Base-by-base conservation (phyloP, 2,329 filamentous ascomycete genomes). In the Aplosporella prunicola region DNA sequence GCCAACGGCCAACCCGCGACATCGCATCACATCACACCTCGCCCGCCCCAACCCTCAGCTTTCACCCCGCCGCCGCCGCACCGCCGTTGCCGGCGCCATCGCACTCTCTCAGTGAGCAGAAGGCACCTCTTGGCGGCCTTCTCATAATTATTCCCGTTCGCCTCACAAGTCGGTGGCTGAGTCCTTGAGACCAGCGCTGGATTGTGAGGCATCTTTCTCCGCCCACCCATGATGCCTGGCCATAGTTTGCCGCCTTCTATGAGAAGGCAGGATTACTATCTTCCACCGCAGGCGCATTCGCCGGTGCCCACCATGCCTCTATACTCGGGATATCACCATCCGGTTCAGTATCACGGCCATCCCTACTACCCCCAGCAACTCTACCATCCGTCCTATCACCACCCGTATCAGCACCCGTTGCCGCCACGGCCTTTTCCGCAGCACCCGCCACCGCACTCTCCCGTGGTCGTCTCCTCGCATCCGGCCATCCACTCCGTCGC, bases 141-240 rank as follows among this genome's bases (percentile, higher is more conserved):
- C 10, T 20, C 29, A 25, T 31, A 26, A 25, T 34, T n/a, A 20
- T 16, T 15, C 41, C 44, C 45, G 53, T 58, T n/a, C 57, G 55
- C 57, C 57, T 57, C 56, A 51, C 56, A 53, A 37, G 50, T 56
- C 56, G 54, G 56, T 46, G 49, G 57, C 52, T 52, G 43, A 53
- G 51, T 58, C 53, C 46, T 45, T 48, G 18, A 40, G 49, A 46
- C 56, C 56, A 44, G 56, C 55, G 55, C 51, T 51, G 48, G 8
- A 51, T 57, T 55, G 56, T 58, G 47, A 55, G 56, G 57, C 57
- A 56, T 53, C 56, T 51, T 41, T 47, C 40, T 43, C 71, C 74
- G 65, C 73, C 74, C 31, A 35, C 77, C 75, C 74, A 83, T 72
- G 78, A 85, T 85, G 80, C 58, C 60, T 75, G 80, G 80, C 72